phyloP scores from a whole-genome alignment of 495 filamentous ascomycete genomes.

The Daldinia bambusicola region DNA sequence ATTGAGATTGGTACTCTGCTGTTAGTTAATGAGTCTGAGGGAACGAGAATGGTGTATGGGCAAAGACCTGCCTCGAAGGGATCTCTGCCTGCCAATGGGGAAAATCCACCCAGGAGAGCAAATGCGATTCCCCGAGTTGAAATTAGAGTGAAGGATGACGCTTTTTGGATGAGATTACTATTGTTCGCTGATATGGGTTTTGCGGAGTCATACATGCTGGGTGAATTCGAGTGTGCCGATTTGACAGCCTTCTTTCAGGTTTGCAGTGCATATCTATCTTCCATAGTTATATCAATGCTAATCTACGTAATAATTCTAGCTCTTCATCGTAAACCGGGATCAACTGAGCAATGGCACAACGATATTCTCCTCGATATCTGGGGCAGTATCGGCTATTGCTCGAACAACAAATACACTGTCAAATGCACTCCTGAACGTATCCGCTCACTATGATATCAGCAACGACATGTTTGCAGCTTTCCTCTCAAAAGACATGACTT shows the following conservation, averaged over 20 bases:
- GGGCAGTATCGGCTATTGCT: slow-evolving; percentile 61
- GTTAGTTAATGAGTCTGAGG: slow-evolving; percentile 53
- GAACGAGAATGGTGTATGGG: slow-evolving; percentile 47
- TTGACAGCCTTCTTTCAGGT: slow-evolving; percentile 73
- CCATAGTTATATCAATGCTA: background rate
- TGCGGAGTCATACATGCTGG: slow-evolving; percentile 76
- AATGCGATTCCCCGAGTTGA: slow-evolving; percentile 50
- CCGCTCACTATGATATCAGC: slow-evolving; percentile 79
- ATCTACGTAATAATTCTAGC: slow-evolving; percentile 44
- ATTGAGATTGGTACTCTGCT: slow-evolving; percentile 57
- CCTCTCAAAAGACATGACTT: slow-evolving; percentile 78
- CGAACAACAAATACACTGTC: slow-evolving; percentile 70
- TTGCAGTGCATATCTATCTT: slow-evolving; percentile 21
- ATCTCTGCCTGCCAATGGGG: slow-evolving; percentile 39
- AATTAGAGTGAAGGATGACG: slow-evolving; percentile 66
- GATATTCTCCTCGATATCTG: slow-evolving; percentile 65
- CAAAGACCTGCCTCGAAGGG: slow-evolving; percentile 41
- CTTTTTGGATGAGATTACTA: slow-evolving; percentile 72
- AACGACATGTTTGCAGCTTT: slow-evolving; percentile 80
- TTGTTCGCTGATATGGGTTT: slow-evolving; percentile 80
- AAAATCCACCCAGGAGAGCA: slow-evolving; percentile 37
- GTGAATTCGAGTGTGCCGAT: slow-evolving; percentile 70
- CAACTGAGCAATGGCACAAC: slow-evolving; percentile 67
- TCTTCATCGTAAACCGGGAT: slow-evolving; percentile 72
- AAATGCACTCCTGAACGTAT: slow-evolving; percentile 71